Percentiles rank a stretch among this genome's conserved stretches.
Conservation (phyloP, 2,329 filamentous ascomycete species). For the Sarocladiaceae sp. region DNA sequence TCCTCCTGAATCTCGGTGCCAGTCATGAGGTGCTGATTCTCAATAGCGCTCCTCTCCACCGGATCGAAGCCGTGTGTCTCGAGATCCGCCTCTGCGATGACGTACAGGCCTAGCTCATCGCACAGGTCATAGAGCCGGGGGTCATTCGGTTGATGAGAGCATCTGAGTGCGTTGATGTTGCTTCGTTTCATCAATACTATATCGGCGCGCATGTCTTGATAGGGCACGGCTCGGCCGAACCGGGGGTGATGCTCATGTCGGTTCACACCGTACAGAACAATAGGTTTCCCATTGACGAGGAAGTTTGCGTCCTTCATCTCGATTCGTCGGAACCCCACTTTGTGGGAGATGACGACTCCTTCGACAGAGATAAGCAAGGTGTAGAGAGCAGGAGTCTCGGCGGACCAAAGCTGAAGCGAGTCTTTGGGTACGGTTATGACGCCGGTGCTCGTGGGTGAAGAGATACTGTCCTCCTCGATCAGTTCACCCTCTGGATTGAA, state of each 20-base stretch:
- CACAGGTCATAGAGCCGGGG: conserved; percentile 55
- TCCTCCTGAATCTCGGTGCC: conserved; percentile 10
- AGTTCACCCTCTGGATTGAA: too few relatives aligned
- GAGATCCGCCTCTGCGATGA: conserved; percentile 55
- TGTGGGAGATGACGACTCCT: conserved; percentile 41
- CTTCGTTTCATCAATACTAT: conserved; percentile 63
- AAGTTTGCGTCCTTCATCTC: conserved; percentile 58
- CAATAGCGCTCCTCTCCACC: background rate
- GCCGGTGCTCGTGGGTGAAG: too few relatives aligned
- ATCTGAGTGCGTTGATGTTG: conserved; percentile 68
- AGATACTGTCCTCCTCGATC: too few relatives aligned
- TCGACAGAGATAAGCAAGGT: conserved; percentile 29
- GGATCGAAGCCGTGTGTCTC: conserved; percentile 47
- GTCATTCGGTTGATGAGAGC: conserved; percentile 63
- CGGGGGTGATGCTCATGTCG: conserved; percentile 66
- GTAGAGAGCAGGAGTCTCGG: conserved; percentile 63
- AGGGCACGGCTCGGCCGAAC: conserved; percentile 58
- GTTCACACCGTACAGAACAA: conserved; percentile 63
- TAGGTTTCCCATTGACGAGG: conserved; percentile 56
- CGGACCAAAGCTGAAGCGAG: conserved; percentile 63
- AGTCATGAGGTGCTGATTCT: too few relatives aligned
- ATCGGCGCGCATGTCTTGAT: conserved; percentile 56
- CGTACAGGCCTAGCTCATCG: conserved; percentile 60
- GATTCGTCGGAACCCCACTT: conserved; percentile 59
- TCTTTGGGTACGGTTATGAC: too few relatives aligned